These are phyloP conservation scores for Talaromyces stipitatus DNA, from an alignment of 495 filamentous ascomycete species.

Conservation along the genomic window DNA sequence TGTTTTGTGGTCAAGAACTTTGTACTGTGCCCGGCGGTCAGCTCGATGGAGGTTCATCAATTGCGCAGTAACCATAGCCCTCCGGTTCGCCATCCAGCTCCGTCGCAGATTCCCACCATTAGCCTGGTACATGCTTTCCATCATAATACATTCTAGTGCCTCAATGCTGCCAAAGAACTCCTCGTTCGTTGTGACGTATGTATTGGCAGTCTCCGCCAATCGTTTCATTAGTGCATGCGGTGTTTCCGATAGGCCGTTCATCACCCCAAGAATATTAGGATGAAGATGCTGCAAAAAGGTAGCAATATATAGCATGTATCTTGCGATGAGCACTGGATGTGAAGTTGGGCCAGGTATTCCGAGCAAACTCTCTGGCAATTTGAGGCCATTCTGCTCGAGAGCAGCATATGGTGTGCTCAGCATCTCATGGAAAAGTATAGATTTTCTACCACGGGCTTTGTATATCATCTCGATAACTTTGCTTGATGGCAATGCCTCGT, in stretches of 20 bases:
- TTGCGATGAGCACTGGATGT: constrained; percentile 38
- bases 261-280: not conserved
- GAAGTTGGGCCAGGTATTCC: constrained; percentile 17
- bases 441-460: not conserved
- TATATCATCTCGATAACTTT: constrained; percentile 25
- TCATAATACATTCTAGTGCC: constrained; percentile 41
- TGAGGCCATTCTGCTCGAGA: constrained; percentile 15
- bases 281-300: not conserved
- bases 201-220: constrained; percentile 26
- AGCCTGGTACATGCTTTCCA: constrained; percentile 37
- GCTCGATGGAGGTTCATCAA: constrained; percentile 38
- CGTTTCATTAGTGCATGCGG: not conserved
- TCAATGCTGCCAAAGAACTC: constrained; percentile 37
- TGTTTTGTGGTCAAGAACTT: constrained; percentile 13
- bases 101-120: constrained; percentile 38
- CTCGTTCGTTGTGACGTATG: constrained; percentile 38
- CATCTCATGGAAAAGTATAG: not conserved
- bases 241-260: not conserved
- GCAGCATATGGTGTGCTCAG: not conserved
- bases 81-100: constrained; percentile 31
- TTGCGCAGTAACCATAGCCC: constrained; percentile 29
- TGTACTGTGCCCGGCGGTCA: constrained; percentile 8
- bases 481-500: constrained; percentile 26
- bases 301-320: not conserved
- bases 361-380: not conserved